Evolutionary conservation across 352 stramenopile species (phyloP).

Genomic region (Phytophthora capsici): DNA sequence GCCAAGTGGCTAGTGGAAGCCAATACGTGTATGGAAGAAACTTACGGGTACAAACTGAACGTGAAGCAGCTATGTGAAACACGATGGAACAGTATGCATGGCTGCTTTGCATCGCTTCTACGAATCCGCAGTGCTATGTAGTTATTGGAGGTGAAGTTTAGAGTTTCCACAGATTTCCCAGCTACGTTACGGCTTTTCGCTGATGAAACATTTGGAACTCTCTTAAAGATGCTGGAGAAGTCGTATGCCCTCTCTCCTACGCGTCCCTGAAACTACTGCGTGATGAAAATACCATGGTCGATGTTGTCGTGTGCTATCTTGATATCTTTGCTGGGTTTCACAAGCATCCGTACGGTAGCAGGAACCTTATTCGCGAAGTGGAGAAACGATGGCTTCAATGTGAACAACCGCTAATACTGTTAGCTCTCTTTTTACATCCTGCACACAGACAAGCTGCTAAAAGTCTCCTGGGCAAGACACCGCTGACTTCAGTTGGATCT

Average conservation of each 20-base stretch:
- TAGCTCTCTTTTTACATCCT: slow-evolving; percentile 16
- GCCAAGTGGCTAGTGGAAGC: slow-evolving; percentile 13
- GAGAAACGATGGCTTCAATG: slow-evolving; percentile 8
- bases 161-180: neutral
- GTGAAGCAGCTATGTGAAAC: slow-evolving; percentile 2
- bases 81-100: slow-evolving; percentile 6
- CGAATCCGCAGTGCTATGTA: neutral
- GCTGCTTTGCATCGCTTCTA: neutral
- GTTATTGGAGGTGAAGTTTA: neutral
- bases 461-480: slow-evolving; percentile 4
- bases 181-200: neutral
- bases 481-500: slow-evolving; percentile 1
- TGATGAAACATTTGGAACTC: neutral
- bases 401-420: slow-evolving; percentile 19
- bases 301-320: slow-evolving; percentile 11
- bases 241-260: neutral
- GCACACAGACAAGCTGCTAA: neutral
- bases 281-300: slow-evolving; percentile 14
- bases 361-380: neutral
- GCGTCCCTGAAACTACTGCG: slow-evolving; percentile 6
- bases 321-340: slow-evolving; percentile 17
- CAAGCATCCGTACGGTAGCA: neutral
- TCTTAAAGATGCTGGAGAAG: neutral
- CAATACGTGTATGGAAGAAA: slow-evolving; percentile 6
- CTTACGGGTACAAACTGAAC: neutral